Base-by-base conservation (phyloP, 345 rosid genomes). In the Arabidopsis arenosa region DNA sequence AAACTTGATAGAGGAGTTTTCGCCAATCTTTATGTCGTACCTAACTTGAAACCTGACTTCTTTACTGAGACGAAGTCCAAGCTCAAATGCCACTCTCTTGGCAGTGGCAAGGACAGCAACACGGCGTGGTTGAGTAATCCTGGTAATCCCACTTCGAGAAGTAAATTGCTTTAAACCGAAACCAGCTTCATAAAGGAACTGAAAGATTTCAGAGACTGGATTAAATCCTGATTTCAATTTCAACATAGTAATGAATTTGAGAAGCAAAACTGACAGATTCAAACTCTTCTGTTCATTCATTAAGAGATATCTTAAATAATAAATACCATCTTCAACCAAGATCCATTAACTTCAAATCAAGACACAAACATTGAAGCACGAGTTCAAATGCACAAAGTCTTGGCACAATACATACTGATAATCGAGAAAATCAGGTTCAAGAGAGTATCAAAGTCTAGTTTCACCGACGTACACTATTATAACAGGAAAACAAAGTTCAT, bases 91-190 rank as follows among this genome's bases (percentile, higher is more conserved):
- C 43, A 93, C 96, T 68, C 98, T 85, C 81, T 83, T 88, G 64
- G 97, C 95, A 75, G 98, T 93, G 58, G 96, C 89, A 73, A 93
- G 96, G 72, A 93, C 97, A 9, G 96, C 98, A 36, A 93, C 92
- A 76, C 97, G 93, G 2, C 93, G 96, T 12, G 98, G 98, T 75
- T 93, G 98, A 53, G 98, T 93, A 65, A 93, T 89, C 72, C 96
- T 96, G 47, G 91, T 87, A 40, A 85, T 78, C 57, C 98, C 96
- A 63, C 93, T 83, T 40, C 86, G 81, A 61, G 59, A 47, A 52
- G 71, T 68, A 26, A 73, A 84, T 32, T 67, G 74, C 40, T 80
- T 81, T 21, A 93, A 93, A 63, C 96, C 94, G 61, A 85, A 91
- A 43, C 98, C 98, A 36, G 93, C 96, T 80, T 93, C 98, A 67